Base-by-base conservation (phyloP, 208 protist species). In the Porcisia deanei region DNA sequence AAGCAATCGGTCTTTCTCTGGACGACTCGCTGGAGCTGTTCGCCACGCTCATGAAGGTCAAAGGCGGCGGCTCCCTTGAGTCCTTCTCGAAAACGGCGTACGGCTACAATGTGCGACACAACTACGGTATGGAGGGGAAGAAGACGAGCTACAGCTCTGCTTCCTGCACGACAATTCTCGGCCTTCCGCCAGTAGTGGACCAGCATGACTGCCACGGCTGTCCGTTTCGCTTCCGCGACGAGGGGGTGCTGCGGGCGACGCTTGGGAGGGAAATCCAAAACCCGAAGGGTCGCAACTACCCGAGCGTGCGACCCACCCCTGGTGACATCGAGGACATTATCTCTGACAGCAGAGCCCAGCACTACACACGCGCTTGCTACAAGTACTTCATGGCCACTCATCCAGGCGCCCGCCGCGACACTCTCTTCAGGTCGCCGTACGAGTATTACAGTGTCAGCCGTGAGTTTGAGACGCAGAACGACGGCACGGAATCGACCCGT, bases 71-170 rank as follows among this genome's bases (percentile, higher is more conserved):
- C 61, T 87, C 84, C 25, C 75, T 86, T 10, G 91, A 96, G 81
- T 83, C 80, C 10, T 98, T 96, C 77, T 45, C 84, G 10, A 94
- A 97, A 79, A 93, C 92, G 16, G 69, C 91, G 71, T 98, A 98
- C 84, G 95, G 92, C 63, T 98, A 98, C 86, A 93, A 92, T 68
- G 88, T 97, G 34, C 90, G 95, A 25, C 92, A 97, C 84, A 94
- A 95, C 81, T 98, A 97, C 77, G 95, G 95, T 25, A 86, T 93
- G 88, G 93, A 98, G 77, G 95, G 95, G 5, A 97, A 96, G 80
- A 95, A 97, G 81, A 96, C 90, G 59, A 92, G 86, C 74, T 98
- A 98, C 83, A 96, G 68, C 73, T 93, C 91, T 34, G 82, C 86
- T 2, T 95, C 89, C 9, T 98, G 95, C 75, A 81, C 82, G 22